Base-by-base conservation (phyloP, 2,329 filamentous ascomycete species). In the Alternaria sp. region DNA sequence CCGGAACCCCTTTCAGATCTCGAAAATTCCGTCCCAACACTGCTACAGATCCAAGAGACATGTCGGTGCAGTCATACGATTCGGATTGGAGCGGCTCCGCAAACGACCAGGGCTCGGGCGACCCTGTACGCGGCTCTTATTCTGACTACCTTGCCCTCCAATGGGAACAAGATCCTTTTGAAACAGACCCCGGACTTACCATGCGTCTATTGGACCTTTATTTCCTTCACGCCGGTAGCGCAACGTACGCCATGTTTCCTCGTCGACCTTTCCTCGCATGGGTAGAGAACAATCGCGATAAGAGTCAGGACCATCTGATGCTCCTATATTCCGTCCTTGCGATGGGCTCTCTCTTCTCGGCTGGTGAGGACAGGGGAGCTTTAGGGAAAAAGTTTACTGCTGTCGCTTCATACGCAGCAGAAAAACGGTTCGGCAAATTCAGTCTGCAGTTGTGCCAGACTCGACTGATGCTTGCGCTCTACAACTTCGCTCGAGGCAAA, bases 401-500 rank as follows among this genome's bases (percentile, higher is more conserved):
- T 38, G 85, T 90, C 51, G 87, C 88, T 4, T 81, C 85, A 49
- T 86, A 86, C 69, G 88, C 87, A 2, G 81, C 84, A 44, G 81
- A 85, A 43, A 80, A 81, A 54, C 81, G 81, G 32, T 81, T 84
- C 60, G 83, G 86, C 20, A 80, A 73, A 8, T 84, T 87, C 60
- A 86, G 81, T 57, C 76, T 93, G 50, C 88, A 92, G 66, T 79
- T 92, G 45, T 87, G 89, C 12, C 90, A 92, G 73, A 86, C 85
- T 48, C 85, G 88, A 55, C 79, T 92, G n/a, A 81, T 92, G 16
- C 82, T 93, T 40, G 85, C 87, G 20, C 78, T 92, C 7, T 91
- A 90, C 77, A 87, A 89, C 65, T 87, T 89, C 61, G 86, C 89
- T 1, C 83, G 84, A 22, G 86, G 86, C 14, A 85, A 86, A n/a